These are phyloP conservation scores for Saitozyma podzolica DNA, from an alignment of 768 basidiomycete genomes.

Conservation along the genomic window DNA sequence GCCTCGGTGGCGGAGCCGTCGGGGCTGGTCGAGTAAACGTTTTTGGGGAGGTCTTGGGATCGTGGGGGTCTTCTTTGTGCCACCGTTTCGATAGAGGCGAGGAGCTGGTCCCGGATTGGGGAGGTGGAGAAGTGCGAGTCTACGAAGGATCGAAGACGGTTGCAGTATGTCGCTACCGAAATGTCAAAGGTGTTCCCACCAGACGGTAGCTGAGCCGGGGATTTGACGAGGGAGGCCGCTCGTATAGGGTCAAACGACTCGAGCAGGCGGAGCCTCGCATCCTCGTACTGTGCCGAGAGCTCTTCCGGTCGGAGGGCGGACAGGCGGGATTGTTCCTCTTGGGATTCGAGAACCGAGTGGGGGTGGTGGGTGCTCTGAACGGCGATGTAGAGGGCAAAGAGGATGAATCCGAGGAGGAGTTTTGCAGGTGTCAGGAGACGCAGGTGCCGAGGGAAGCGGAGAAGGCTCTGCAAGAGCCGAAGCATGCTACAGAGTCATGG, in stretches of 20 bases:
- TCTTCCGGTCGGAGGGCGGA: not conserved
- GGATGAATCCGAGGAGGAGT: not conserved
- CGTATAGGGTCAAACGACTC: not conserved
- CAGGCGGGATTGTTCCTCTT: not conserved
- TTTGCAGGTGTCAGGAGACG: not conserved
- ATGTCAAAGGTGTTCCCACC: slow-evolving; percentile 7
- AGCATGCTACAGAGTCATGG: no score
- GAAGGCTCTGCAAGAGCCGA: no score
- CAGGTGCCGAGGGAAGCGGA: no score
- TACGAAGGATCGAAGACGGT: slow-evolving; percentile 4
- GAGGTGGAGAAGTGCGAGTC: not conserved
- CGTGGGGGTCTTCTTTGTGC: not conserved
- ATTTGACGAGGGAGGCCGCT: not conserved
- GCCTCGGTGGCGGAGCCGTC: not conserved
- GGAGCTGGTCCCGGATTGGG: not conserved
- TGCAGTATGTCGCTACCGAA: not conserved
- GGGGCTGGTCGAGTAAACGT: slow-evolving; percentile 21
- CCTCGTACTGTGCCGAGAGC: not conserved
- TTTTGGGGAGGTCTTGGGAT: slow-evolving; percentile 5
- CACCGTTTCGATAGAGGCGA: not conserved
- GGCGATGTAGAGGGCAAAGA: not conserved
- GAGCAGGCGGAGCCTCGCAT: not conserved
- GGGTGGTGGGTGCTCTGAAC: not conserved
- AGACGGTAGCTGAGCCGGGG: slow-evolving; percentile 2
- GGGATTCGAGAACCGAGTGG: not conserved